Base-by-base conservation (phyloP, 2,329 filamentous ascomycete genomes). In the Ilyonectria robusta region DNA sequence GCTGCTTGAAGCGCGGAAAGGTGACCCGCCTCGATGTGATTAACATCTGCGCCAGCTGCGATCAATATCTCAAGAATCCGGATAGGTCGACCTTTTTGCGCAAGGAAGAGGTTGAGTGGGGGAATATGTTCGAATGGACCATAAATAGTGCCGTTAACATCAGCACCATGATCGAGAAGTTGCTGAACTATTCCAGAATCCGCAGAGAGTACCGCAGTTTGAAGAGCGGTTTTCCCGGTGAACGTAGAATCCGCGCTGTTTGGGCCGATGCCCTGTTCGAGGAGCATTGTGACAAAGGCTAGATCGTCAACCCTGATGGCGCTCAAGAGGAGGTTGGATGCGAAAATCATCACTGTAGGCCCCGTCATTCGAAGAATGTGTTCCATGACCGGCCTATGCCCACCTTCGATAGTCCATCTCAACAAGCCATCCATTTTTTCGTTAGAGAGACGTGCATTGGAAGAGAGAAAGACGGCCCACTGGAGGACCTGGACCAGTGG, bases 61-160 rank as follows among this genome's bases (percentile, higher is more conserved):
- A 48, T 48, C 21, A 48, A 21, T 1, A 29, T 48, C 5, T 29
- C 0, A 5, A 48, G 8, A 29, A 48, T 13, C 11, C n/a, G 10
- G 11, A 29, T 1, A 48, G 4, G 11, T 17, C 13, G 13, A 2
- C 4, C 2, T n/a, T 1, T 7, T 3, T 3, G 2, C 1, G 0
- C 1, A 19, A 33, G 0, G 15, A 13, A 15, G 23, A 50, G 26
- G 2, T n/a, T 11, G 7, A 50, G 17, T 3, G 47, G 47, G 7
- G 15, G 8, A 7, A 40, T 1, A 4, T n/a, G 0, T 40, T n/a
- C 1, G 17, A 40, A 40, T 40, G 13, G 37, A 15, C 37, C 37
- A n/a, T 2, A 4, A 40, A 15, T 17, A 4, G 37, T 40, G 37
- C 13, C 13, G 2, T 50, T 6, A n/a, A 11, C 47, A 33, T 50